Conservation (phyloP, 495 filamentous ascomycete genomes). For the Aspergillus nanangensis region DNA sequence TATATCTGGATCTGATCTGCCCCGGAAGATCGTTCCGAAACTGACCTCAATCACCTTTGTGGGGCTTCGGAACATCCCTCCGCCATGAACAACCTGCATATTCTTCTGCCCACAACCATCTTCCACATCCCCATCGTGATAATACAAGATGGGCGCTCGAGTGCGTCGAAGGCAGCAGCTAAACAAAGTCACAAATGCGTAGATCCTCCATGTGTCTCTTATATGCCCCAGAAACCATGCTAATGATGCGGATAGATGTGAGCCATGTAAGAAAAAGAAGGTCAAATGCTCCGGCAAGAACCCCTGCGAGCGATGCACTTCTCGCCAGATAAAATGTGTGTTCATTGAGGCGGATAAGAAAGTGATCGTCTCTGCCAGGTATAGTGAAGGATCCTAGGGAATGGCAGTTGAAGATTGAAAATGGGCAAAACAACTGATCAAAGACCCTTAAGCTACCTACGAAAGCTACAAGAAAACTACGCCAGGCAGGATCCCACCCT, state of each 20-base stretch:
- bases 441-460: background rate
- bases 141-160: background rate
- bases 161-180: background rate
- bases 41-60: too few relatives aligned
- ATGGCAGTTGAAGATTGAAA: too few relatives aligned
- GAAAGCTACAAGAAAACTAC: background rate
- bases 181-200: background rate
- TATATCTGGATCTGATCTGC: too few relatives aligned
- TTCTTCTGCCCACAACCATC: background rate
- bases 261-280: slow-evolving; percentile 2
- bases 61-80: background rate
- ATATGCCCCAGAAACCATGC: background rate
- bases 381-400: too few relatives aligned
- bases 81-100: background rate
- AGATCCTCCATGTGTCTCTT: background rate
- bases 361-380: background rate
- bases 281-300: slow-evolving; percentile 2
- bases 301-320: slow-evolving; percentile 1
- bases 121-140: background rate
- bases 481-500: background rate
- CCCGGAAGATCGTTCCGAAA: too few relatives aligned
- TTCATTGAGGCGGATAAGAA: background rate
- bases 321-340: background rate
- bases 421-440: too few relatives aligned
- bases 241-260: background rate